Evolutionary conservation across 2,329 filamentous ascomycete genomes (phyloP), one percentile per base, ranked within the genome.

Genomic region (Fusarium sp.): DNA sequence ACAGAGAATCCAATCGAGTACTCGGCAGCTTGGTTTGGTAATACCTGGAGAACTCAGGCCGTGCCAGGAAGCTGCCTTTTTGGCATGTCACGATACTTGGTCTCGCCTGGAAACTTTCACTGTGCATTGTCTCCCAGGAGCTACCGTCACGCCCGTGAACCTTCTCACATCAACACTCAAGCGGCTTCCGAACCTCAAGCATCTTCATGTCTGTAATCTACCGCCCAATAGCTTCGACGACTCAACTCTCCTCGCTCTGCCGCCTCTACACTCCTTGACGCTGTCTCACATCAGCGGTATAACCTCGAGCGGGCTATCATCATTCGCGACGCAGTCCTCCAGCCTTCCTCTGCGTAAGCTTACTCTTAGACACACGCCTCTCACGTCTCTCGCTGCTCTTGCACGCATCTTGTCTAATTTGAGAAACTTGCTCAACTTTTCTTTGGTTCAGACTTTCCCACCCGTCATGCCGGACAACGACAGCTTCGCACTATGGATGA

Each of bases 321-420:
- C 84, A 6, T 90, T 90, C 70, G 88, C 88, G 3, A 87, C 88
- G 18, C 84, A 85, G 6, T 78, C 83, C 14, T 82, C 81, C 53
- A 87, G 85, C 68, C 79, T 81, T 36, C 77, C 82, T 5, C 82
- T 92, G 22, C 82, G 79, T 28, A 84, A 81, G 9, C 81, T 92
- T 20, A 86, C 87, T 4, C 83, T 92, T 14, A 85, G 89, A 22
- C 87, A 91, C 73, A 82, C 89, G 44, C 84, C 88, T 39, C 79
- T 91, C 22, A 85, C 87, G 45, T 88, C 88, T 9, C 81, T 92
- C 11, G 85, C 88, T 0, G 85, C 86, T 30, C 81, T 92, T 12
- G 88, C 87, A 6, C 87, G 90, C n/a, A 84, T 91, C 14, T 82
- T 92, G 31, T 88, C 88, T 5, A 86, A 89, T 70, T 83, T 91